phyloP scores from a whole-genome alignment of 108 stramenopile genomes.

The Tribonema minus region DNA sequence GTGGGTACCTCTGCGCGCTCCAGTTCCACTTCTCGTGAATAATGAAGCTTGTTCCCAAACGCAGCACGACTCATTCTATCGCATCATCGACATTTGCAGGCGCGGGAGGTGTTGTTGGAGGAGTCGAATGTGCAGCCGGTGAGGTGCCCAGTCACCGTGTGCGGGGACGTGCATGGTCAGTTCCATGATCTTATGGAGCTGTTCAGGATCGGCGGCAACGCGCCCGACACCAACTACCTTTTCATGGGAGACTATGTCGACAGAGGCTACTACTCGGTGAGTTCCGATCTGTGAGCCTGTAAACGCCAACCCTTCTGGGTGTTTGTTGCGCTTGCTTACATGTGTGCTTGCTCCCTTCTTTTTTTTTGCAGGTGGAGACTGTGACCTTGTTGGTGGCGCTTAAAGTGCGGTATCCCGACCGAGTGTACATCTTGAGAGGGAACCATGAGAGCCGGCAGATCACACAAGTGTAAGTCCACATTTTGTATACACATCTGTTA shows the following conservation, averaged over 20 bases:
- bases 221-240: conserved; percentile 52
- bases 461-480: conserved; percentile 47
- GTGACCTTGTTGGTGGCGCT: conserved; percentile 74
- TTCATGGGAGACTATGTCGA: conserved; percentile 52
- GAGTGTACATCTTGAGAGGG: conserved; percentile 80
- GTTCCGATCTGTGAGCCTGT: too few species aligned
- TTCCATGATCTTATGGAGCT: conserved; percentile 54
- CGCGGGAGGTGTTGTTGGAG: conserved; percentile 39
- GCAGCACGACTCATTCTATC: too few species aligned
- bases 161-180: conserved; percentile 57
- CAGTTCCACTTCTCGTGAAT: too few species aligned
- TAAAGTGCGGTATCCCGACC: conserved; percentile 76
- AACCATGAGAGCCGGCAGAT: conserved; percentile 97
- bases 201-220: conserved; percentile 52
- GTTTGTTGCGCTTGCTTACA: too few species aligned
- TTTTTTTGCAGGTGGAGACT: too few species aligned
- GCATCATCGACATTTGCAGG: too few species aligned
- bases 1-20: not conserved
- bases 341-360: too few species aligned
- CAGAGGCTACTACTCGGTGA: conserved; percentile 47
- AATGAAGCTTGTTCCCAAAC: too few species aligned
- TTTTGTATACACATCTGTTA: not conserved
- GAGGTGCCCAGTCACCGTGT: conserved; percentile 49
- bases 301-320: too few species aligned
- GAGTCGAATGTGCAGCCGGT: conserved; percentile 57